A percentile compares a stretch with the other conserved stretches of the same genome.
Evolutionary conservation across 495 filamentous ascomycete genomes (phyloP).

Genomic region (Aspergillus biplanus): DNA sequence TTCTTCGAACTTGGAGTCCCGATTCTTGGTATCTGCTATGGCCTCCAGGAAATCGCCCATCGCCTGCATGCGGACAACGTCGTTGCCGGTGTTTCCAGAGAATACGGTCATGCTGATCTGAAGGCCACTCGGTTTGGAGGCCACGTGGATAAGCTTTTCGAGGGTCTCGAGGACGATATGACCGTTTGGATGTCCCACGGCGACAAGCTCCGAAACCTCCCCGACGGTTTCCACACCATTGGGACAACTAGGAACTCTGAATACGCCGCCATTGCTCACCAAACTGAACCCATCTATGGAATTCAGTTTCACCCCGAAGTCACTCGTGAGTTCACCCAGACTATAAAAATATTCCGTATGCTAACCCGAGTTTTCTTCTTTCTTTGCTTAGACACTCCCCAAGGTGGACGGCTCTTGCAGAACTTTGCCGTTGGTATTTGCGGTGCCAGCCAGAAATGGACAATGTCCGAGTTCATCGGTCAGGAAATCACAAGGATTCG

Average conservation of each 20-base stretch:
- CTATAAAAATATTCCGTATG: background rate
- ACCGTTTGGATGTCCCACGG: conserved; percentile 87
- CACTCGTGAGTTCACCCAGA: conserved; percentile 36
- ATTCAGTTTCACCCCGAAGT: conserved; percentile 92
- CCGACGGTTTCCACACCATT: conserved; percentile 70
- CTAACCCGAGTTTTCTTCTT: conserved; percentile 2
- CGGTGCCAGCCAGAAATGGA: conserved; percentile 73
- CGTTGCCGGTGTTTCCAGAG: conserved; percentile 67
- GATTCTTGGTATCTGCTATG: conserved; percentile 80
- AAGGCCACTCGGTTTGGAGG: conserved; percentile 51
- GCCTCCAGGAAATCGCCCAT: conserved; percentile 83
- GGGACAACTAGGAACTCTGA: conserved; percentile 75
- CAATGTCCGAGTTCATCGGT: conserved; percentile 78
- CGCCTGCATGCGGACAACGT: conserved; percentile 69
- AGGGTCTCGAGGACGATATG: conserved; percentile 65
- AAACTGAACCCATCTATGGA: conserved; percentile 60
- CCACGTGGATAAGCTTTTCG: conserved; percentile 74
- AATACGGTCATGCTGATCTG: conserved; percentile 71
- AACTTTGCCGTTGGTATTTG: conserved; percentile 88
- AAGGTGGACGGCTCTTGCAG: conserved; percentile 53
- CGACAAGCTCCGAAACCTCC: conserved; percentile 77
- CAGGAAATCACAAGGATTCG: conserved; percentile 78
- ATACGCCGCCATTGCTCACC: conserved; percentile 81
- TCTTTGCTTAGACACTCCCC: conserved; percentile 49
- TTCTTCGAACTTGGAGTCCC: conserved; percentile 80